Percentiles rank a stretch among this genome's conserved stretches.
Conservation (phyloP, 257 asterid genomes). For the Solanum bukasovii region DNA sequence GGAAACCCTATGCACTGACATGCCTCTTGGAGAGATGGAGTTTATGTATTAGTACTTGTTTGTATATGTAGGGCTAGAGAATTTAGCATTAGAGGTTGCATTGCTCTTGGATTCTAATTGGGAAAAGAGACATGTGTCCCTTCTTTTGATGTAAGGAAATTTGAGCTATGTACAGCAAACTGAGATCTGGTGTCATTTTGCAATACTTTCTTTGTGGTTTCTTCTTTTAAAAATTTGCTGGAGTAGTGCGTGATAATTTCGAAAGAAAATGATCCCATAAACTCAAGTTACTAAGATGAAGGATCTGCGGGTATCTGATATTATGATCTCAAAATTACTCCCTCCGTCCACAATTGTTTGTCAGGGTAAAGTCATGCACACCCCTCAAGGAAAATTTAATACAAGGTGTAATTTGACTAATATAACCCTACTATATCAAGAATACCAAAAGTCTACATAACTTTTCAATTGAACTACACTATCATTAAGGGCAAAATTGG, state of each 20-base stretch:
- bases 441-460: too few relatives aligned
- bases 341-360: too few relatives aligned
- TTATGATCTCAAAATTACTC: background rate
- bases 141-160: slow-evolving; percentile 10
- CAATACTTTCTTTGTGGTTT: background rate
- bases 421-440: too few relatives aligned
- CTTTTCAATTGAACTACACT: too few relatives aligned
- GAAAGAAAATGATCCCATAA: background rate
- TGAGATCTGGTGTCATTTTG: background rate
- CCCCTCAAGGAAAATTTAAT: too few relatives aligned
- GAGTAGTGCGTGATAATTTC: background rate
- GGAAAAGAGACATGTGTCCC: background rate
- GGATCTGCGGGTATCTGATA: background rate
- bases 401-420: too few relatives aligned
- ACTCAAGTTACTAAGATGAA: background rate
- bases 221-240: slow-evolving; percentile 2
- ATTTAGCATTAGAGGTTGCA: background rate
- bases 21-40: background rate
- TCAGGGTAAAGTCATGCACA: too few relatives aligned
- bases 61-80: background rate
- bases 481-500: too few relatives aligned
- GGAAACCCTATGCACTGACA: background rate
- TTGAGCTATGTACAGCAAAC: background rate
- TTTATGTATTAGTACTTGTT: background rate
- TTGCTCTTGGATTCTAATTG: background rate